Percentiles rank a stretch among this genome's conserved stretches.
Conservation (phyloP, 345 rosid species). For the Pugionium cornutum region DNA sequence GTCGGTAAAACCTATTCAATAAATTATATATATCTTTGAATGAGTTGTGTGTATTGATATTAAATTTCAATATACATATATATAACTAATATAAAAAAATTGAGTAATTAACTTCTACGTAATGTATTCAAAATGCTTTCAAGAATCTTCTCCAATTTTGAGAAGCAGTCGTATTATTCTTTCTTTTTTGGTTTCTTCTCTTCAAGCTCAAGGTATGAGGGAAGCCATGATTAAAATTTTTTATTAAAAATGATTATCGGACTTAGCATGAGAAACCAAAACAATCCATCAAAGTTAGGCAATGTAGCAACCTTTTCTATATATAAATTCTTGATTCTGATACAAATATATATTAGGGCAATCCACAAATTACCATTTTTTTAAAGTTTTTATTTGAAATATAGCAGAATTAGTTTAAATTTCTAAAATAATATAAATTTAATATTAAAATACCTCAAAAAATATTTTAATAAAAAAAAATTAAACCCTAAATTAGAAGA, state of each 20-base stretch:
- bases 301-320: background rate
- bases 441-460: too few species aligned
- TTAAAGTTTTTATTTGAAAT: too few species aligned
- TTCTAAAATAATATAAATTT: too few species aligned
- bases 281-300: constrained; percentile 1
- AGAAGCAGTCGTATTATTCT: constrained; percentile 8
- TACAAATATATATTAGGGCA: too few species aligned
- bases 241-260: background rate
- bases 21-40: constrained; percentile 8
- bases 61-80: background rate
- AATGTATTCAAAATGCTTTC: background rate
- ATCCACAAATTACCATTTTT: too few species aligned
- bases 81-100: background rate
- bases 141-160: background rate
- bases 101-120: background rate
- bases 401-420: too few species aligned
- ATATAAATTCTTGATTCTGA: too few species aligned
- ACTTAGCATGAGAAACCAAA: background rate
- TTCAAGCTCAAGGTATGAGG: background rate
- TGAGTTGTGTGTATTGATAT: constrained; percentile 12
- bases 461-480: too few species aligned
- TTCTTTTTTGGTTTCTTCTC: background rate
- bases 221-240: background rate
- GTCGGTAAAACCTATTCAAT: background rate
- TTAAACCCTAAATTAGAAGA: too few species aligned